Percentiles rank a stretch among this genome's conserved stretches.
phyloP scores from a whole-genome alignment of 441 rosid genomes.

The Flueggea neowawraea region DNA sequence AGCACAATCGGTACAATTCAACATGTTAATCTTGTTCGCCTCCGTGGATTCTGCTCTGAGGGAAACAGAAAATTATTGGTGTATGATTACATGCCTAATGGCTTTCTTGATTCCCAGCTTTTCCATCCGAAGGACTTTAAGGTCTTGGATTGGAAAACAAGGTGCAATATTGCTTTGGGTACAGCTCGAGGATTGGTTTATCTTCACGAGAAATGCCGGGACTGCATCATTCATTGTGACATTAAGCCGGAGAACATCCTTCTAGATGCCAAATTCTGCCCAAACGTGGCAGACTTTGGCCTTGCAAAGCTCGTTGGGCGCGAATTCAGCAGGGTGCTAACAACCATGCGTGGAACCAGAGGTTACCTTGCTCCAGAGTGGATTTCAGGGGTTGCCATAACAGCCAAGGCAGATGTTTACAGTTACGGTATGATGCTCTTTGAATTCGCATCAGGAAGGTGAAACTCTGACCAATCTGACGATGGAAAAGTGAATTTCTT shows the following conservation, averaged over 20 bases:
- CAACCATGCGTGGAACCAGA: conserved; percentile 82
- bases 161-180: conserved; percentile 60
- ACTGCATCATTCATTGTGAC: conserved; percentile 80
- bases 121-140: conserved; percentile 25
- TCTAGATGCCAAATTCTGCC: conserved; percentile 48
- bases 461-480: conserved; percentile 51
- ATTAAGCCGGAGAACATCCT: conserved; percentile 83
- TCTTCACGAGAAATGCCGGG: conserved; percentile 76
- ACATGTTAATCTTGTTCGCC: conserved; percentile 70
- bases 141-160: conserved; percentile 44
- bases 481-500: conserved; percentile 47
- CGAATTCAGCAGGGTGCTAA: conserved; percentile 73
- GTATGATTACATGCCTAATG: conserved; percentile 71
- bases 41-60: conserved; percentile 71
- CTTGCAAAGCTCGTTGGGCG: conserved; percentile 74
- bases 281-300: conserved; percentile 81
- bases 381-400: conserved; percentile 75
- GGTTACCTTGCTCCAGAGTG: conserved; percentile 85
- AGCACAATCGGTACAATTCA: conserved; percentile 73
- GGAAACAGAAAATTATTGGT: conserved; percentile 49
- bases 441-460: conserved; percentile 63
- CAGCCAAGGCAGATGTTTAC: conserved; percentile 75
- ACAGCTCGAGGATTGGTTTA: conserved; percentile 69
- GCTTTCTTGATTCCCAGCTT: conserved; percentile 56
- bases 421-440: conserved; percentile 89